Evolutionary conservation across 2,329 filamentous ascomycete species (phyloP).

Genomic region (Gaeumannomyces sp.): DNA sequence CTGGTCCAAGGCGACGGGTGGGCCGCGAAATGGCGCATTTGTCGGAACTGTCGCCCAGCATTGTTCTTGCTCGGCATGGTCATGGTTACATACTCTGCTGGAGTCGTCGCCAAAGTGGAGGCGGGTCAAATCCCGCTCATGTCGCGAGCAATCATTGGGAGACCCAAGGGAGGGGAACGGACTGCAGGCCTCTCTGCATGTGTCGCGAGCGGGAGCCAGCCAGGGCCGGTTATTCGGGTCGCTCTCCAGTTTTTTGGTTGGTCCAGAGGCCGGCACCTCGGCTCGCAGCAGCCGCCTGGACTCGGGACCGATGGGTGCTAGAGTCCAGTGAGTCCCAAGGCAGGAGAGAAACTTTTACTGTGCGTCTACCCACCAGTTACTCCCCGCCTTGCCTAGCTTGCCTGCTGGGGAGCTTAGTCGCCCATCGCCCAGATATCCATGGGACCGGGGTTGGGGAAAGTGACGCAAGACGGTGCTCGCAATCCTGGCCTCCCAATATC

Average conservation of each 20-base stretch:
- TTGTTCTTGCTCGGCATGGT: too few relatives aligned
- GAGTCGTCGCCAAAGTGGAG: not conserved
- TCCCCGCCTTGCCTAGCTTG: too few relatives aligned
- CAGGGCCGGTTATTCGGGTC: not conserved
- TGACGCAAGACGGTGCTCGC: not conserved
- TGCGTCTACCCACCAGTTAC: too few relatives aligned
- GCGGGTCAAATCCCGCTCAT: not conserved
- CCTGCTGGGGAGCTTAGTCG: too few relatives aligned
- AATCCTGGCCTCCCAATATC: not conserved
- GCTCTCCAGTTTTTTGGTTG: not conserved
- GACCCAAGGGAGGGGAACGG: not conserved
- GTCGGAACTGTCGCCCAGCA: not conserved
- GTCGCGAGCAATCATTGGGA: too few relatives aligned
- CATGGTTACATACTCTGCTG: not conserved
- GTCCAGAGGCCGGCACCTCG: too few relatives aligned
- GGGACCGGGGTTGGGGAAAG: not conserved
- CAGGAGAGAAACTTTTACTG: too few relatives aligned
- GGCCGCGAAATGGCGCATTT: not conserved
- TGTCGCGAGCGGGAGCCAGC: not conserved
- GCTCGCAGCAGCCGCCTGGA: not conserved
- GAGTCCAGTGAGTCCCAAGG: not conserved
- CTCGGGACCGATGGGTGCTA: not conserved
- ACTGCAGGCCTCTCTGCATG: not conserved
- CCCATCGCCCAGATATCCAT: not conserved
- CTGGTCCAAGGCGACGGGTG: too few relatives aligned